Evolutionary conservation across 352 stramenopile species (phyloP).

Genomic region (Thraustochytrium striatum): DNA sequence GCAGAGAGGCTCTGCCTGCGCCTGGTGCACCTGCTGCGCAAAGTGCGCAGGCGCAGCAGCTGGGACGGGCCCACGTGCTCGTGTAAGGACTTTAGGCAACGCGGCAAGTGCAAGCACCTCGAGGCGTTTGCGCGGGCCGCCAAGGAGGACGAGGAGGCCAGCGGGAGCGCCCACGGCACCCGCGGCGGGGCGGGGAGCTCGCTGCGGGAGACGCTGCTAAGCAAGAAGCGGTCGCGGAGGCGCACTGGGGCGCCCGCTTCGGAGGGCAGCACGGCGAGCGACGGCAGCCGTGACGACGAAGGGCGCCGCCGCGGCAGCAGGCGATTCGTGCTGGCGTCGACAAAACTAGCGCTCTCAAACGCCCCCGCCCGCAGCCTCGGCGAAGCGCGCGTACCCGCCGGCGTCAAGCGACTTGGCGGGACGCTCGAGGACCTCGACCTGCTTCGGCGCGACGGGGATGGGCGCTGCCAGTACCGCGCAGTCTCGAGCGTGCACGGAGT

Average conservation of each 20-base stretch:
- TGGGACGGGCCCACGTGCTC: background rate
- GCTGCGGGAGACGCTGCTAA: no score
- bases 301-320: background rate
- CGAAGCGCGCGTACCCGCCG: background rate
- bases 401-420: background rate
- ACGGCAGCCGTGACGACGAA: background rate
- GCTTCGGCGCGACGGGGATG: background rate
- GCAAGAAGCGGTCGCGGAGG: background rate
- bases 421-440: slow-evolving; percentile 8
- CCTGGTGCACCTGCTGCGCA: background rate
- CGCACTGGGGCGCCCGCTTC: background rate
- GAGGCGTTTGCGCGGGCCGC: background rate
- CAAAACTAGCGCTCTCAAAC: background rate
- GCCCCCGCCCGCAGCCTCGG: background rate
- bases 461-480: background rate
- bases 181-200: no score
- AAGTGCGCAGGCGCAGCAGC: background rate
- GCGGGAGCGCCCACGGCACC: no score
- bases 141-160: no score
- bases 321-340: background rate
- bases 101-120: background rate
- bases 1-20: background rate
- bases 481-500: background rate
- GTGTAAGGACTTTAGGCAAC: background rate
- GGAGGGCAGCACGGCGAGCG: background rate